Evolutionary conservation across 345 rosid species (phyloP).

Genomic region (Kandelia obovata): DNA sequence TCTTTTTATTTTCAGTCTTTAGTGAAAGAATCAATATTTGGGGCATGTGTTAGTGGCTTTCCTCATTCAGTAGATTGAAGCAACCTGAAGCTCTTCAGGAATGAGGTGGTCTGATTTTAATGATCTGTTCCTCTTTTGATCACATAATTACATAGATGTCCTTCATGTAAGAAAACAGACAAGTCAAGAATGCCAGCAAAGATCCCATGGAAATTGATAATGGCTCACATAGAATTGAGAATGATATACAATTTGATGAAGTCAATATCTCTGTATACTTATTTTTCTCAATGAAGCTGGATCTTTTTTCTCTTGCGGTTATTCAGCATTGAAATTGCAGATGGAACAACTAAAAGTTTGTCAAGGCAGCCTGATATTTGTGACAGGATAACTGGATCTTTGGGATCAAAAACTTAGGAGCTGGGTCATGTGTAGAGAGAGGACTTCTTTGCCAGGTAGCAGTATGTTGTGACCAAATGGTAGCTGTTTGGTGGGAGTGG

Average conservation of each 20-base stretch:
- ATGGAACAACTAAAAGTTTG: conserved; percentile 58
- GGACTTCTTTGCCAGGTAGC: conserved; percentile 87
- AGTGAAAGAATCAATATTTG: conserved; percentile 58
- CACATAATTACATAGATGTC: conserved; percentile 86
- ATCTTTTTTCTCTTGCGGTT: neutral
- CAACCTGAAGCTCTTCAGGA: conserved; percentile 4
- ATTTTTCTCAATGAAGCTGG: neutral
- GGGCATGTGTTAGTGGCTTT: conserved; percentile 39
- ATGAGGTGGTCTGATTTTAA: conserved; percentile 7
- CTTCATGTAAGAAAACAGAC: conserved; percentile 76
- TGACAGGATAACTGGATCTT: conserved; percentile 74
- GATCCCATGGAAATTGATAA: conserved; percentile 75
- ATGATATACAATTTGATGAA: conserved; percentile 68
- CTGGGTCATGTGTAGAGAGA: conserved; percentile 89
- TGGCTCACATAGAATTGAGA: conserved; percentile 49
- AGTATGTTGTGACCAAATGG: conserved; percentile 12
- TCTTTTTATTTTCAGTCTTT: neutral
- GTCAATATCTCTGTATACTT: conserved; percentile 29
- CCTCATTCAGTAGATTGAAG: neutral
- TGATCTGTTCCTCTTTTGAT: conserved; percentile 16
- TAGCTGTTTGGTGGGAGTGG: conserved; percentile 97
- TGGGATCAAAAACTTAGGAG: conserved; percentile 96
- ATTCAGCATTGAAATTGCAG: conserved; percentile 36
- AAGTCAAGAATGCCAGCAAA: conserved; percentile 68
- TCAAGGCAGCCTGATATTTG: conserved; percentile 74